Base-by-base conservation (phyloP, 768 basidiomycete species). In the Candolleomyces eurysporus region DNA sequence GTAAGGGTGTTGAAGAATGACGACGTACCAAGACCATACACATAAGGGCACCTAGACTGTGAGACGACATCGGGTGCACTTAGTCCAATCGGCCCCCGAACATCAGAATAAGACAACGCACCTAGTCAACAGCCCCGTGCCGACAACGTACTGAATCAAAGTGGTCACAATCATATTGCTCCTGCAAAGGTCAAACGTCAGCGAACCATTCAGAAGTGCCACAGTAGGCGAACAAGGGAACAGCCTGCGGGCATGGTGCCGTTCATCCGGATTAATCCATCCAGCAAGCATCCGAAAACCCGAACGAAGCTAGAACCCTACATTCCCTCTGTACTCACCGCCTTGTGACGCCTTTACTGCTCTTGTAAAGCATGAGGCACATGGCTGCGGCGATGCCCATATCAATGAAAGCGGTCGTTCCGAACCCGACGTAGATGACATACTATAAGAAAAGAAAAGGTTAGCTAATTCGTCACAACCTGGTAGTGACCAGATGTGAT, bases 61-160 rank as follows among this genome's bases (percentile, higher is more conserved):
- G 43, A 39, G 46, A 19, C 17, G 36, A n/a, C 48, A 39, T 26
- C 40, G 52, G 39, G 21, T 46, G 39, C 43, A 10, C 43, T 57
- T 42, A 19, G 39, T 26, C 11, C 13, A 31, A 13, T 39, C 40
- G 30, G 8, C 16, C 19, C 40, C 48, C 11, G 11, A 14, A 53
- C 9, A 16, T 42, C 19, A 36, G 7, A 53, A 31, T 32, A 46
- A 40, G 19, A 46, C 13, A 2, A 46, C 57, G 36, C 59, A 72
- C 73, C 71, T 72, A 48, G 73, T 75, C 48, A 72, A 54, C 14
- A 75, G 63, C 1, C 74, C 74, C 14, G 74, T 73, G 5, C 70
- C 72, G 43, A 75, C 67, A 48, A 71, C 71, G 60, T 73, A 75
- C 48, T 69, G 68, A 26, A 73, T 71, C 40, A 75, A 61, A 26